Evolutionary conservation across 169 alveolate genomes (phyloP).

Genomic region (Eimeria falciformis): DNA sequence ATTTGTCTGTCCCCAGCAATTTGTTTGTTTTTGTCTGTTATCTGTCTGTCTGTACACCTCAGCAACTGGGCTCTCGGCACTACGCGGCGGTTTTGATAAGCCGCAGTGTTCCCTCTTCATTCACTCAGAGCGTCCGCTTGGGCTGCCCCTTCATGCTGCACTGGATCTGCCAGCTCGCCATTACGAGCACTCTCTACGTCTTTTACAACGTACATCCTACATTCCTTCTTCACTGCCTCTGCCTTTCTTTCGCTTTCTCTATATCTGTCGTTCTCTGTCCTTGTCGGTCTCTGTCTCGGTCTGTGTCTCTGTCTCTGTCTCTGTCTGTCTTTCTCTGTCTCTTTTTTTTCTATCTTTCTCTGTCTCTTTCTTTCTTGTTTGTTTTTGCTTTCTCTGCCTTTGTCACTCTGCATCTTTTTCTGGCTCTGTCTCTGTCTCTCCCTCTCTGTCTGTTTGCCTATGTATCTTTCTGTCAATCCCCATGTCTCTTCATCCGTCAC

Average conservation of each 20-base stretch:
- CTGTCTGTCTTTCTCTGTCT: too few relatives aligned
- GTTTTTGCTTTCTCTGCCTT: too few relatives aligned
- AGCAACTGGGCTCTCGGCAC: constrained; percentile 43
- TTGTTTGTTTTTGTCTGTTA: neutral
- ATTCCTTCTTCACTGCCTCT: too few relatives aligned
- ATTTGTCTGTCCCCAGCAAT: neutral
- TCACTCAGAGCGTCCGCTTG: neutral
- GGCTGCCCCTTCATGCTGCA: constrained; percentile 38
- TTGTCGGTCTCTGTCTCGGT: too few relatives aligned
- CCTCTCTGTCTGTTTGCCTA: too few relatives aligned
- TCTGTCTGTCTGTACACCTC: neutral
- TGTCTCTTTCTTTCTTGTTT: neutral
- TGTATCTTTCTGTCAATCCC: too few relatives aligned
- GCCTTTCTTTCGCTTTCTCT: neutral
- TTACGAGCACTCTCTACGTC: constrained; percentile 17
- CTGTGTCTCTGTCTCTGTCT: too few relatives aligned
- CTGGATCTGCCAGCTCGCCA: constrained; percentile 44
- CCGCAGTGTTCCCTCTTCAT: neutral
- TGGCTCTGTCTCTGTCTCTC: too few relatives aligned
- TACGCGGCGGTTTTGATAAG: constrained; percentile 42
- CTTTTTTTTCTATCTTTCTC: too few relatives aligned
- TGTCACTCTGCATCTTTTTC: too few relatives aligned
- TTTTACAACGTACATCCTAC: constrained; percentile 54
- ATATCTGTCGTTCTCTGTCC: neutral
- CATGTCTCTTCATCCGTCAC: neutral